phyloP scores from a whole-genome alignment of 306 rosid genomes.

The Citrullus mucosospermus region DNA sequence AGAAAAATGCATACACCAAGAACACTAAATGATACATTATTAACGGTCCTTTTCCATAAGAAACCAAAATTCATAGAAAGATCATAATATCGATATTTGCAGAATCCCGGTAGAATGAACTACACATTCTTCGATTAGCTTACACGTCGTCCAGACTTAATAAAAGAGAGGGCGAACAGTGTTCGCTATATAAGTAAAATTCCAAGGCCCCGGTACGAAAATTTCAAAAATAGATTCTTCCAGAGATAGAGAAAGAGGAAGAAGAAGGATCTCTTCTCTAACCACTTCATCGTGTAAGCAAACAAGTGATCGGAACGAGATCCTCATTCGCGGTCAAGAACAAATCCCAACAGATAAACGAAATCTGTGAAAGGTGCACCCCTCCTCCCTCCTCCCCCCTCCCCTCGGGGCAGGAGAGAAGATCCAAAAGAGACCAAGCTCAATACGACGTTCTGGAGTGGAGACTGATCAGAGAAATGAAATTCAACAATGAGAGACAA shows the following conservation, averaged over 20 bases:
- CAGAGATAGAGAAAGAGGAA: background rate
- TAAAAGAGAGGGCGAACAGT: background rate
- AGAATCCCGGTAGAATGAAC: background rate
- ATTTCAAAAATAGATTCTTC: background rate
- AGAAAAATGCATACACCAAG: background rate
- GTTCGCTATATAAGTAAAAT: background rate
- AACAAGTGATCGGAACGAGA: background rate
- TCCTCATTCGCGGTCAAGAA: background rate
- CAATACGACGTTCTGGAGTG: conserved; percentile 1
- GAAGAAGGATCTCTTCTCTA: background rate
- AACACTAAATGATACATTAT: background rate
- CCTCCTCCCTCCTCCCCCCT: background rate
- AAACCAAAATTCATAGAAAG: background rate
- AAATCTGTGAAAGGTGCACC: background rate
- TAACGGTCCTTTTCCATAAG: background rate
- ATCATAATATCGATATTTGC: background rate
- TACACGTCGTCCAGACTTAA: background rate
- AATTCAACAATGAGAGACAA: conserved; percentile 5
- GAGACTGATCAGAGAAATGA: conserved; percentile 1
- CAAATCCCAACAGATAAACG: background rate
- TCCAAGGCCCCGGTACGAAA: background rate
- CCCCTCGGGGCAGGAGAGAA: conserved; percentile 4
- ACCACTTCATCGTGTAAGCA: background rate
- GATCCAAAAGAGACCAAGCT: conserved; percentile 2
- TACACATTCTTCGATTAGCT: background rate